Conservation (phyloP, 768 basidiomycete species). For the Phaffia tasmanica region DNA sequence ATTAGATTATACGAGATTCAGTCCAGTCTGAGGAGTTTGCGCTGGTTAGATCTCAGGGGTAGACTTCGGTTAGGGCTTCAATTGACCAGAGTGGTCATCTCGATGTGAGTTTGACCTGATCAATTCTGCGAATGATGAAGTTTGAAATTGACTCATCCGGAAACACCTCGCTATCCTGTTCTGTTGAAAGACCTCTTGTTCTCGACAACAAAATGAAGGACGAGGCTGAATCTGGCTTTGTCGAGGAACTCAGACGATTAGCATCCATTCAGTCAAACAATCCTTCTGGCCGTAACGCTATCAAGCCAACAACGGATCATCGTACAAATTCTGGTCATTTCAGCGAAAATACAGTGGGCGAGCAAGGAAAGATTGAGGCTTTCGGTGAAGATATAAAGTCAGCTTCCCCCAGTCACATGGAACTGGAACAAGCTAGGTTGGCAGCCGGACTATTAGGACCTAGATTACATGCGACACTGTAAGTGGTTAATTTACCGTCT, state of each 20-base stretch:
- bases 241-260: conserved; percentile 22
- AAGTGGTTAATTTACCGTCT: not conserved
- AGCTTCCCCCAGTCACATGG: not conserved
- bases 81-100: conserved; percentile 37
- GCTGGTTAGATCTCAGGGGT: conserved; percentile 65
- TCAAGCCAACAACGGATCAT: conserved; percentile 33
- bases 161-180: no score
- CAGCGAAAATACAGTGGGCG: not conserved
- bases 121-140: not conserved
- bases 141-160: not conserved
- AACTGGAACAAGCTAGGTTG: conserved; percentile 4
- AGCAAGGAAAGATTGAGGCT: not conserved
- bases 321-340: not conserved
- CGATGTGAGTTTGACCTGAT: conserved; percentile 6
- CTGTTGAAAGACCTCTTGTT: conserved; percentile 7
- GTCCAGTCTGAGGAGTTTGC: conserved; percentile 58
- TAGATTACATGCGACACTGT: conserved; percentile 20
- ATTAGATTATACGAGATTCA: conserved; percentile 72
- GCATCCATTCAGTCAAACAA: conserved; percentile 74
- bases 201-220: conserved; percentile 23
- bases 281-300: conserved; percentile 61
- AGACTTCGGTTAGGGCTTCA: conserved; percentile 66
- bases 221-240: conserved; percentile 17
- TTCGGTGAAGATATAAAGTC: not conserved
- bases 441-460: conserved; percentile 11